These are phyloP conservation scores for Sporothrix luriei DNA, from an alignment of 2,329 filamentous ascomycete genomes.

Conservation along the genomic window DNA sequence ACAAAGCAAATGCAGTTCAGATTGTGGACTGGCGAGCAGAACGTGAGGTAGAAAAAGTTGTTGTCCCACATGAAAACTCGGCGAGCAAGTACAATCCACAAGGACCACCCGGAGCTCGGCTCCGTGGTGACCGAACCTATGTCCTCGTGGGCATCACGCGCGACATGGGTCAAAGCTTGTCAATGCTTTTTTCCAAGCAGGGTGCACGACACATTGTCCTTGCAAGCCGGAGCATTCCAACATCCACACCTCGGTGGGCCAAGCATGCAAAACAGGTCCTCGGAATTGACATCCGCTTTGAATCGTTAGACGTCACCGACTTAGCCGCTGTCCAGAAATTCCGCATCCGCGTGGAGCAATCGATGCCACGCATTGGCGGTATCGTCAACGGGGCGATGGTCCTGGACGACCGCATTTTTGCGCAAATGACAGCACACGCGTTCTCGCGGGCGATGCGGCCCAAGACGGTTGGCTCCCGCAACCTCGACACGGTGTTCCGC, in stretches of 20 bases:
- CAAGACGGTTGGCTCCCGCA: slow-evolving; percentile 47
- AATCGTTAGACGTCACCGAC: slow-evolving; percentile 40
- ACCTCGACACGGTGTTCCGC: slow-evolving; percentile 46
- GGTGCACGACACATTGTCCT: slow-evolving; percentile 48
- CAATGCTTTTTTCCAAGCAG: slow-evolving; percentile 44
- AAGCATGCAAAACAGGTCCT: slow-evolving; percentile 39
- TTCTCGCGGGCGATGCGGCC: slow-evolving; percentile 47
- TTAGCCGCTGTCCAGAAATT: slow-evolving; percentile 41
- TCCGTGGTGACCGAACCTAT: slow-evolving; percentile 46
- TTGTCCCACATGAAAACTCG: slow-evolving; percentile 32
- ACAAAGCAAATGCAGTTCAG: slow-evolving; percentile 34
- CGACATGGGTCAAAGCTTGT: slow-evolving; percentile 51
- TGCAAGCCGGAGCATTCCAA: slow-evolving; percentile 46
- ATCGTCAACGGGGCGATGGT: slow-evolving; percentile 52
- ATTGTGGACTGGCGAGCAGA: slow-evolving; percentile 48
- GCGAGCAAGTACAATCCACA: background rate
- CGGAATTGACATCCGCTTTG: slow-evolving; percentile 37
- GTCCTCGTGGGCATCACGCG: slow-evolving; percentile 48
- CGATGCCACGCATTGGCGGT: slow-evolving; percentile 44
- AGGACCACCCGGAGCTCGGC: slow-evolving; percentile 29
- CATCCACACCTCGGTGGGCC: slow-evolving; percentile 41
- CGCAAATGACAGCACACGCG: slow-evolving; percentile 46
- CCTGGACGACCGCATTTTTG: slow-evolving; percentile 49
- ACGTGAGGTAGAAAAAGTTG: slow-evolving; percentile 38
- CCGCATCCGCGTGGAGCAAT: slow-evolving; percentile 35